phyloP scores from a whole-genome alignment of 306 rosid genomes.

The Albizia julibrissin region DNA sequence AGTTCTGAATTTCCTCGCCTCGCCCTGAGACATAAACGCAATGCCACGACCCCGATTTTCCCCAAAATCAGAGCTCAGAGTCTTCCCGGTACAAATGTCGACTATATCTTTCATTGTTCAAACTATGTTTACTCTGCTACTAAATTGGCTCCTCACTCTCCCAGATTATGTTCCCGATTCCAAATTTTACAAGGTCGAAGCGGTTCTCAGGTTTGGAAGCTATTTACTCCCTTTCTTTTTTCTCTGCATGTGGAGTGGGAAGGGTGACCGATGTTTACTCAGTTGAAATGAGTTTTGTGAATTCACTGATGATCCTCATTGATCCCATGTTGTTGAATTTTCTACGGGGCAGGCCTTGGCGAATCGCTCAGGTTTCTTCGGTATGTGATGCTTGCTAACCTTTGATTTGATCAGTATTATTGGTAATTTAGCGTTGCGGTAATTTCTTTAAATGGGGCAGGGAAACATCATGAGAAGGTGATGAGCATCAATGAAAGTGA shows the following conservation, averaged over 20 bases:
- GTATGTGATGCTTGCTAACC: constrained; percentile 45
- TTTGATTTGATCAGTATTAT: background rate
- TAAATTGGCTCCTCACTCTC: background rate
- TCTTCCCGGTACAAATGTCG: constrained; percentile 43
- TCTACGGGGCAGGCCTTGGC: constrained; percentile 80
- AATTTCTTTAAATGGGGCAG: background rate
- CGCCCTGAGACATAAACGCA: constrained; percentile 40
- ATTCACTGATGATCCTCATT: constrained; percentile 11
- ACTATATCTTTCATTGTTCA: background rate
- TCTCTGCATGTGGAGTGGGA: background rate
- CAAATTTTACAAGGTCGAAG: constrained; percentile 88
- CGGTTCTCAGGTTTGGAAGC: constrained; percentile 71
- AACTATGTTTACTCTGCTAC: background rate
- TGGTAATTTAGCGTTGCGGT: background rate
- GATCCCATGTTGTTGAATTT: constrained; percentile 44
- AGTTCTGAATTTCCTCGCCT: constrained; percentile 30
- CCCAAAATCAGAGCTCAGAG: constrained; percentile 69
- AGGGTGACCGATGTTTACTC: background rate
- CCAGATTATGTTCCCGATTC: constrained; percentile 69
- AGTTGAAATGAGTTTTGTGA: constrained; percentile 22
- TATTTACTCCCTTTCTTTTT: background rate
- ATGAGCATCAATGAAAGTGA: background rate
- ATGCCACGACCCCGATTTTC: constrained; percentile 29
- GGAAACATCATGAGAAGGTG: background rate
- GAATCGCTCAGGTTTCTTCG: constrained; percentile 72